Evolutionary conservation across 768 basidiomycete species (phyloP).

Genomic region (Rhizopogon vesiculosus): DNA sequence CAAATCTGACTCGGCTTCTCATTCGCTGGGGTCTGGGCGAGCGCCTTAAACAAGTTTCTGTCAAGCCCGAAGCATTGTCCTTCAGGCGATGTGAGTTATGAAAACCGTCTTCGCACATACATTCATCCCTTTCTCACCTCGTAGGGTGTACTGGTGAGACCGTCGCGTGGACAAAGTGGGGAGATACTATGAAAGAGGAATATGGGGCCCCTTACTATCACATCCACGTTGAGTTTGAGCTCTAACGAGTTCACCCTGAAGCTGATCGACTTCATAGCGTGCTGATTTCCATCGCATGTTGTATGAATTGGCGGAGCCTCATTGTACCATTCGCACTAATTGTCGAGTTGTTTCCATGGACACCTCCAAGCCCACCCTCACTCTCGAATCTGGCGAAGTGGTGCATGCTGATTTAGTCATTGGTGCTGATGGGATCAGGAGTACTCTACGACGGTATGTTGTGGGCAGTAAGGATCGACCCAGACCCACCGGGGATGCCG

Average conservation of each 20-base stretch:
- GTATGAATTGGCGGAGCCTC: constrained; percentile 30
- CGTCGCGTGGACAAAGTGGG: constrained; percentile 33
- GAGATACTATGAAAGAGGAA: constrained; percentile 23
- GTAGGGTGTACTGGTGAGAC: constrained; percentile 31
- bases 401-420: constrained; percentile 40
- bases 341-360: constrained; percentile 33
- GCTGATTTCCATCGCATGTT: constrained; percentile 44
- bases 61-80: constrained; percentile 34
- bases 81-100: constrained; percentile 38
- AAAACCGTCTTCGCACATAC: not conserved
- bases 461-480: constrained; percentile 43
- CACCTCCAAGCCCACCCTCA: constrained; percentile 28
- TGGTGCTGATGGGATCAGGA: constrained; percentile 52
- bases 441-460: constrained; percentile 40
- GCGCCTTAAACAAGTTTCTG: constrained; percentile 31
- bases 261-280: constrained; percentile 18
- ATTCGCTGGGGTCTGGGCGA: constrained; percentile 47
- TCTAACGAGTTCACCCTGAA: not conserved
- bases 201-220: constrained; percentile 30
- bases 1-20: constrained; percentile 40
- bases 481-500: constrained; percentile 57
- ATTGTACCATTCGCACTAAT: constrained; percentile 31
- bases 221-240: constrained; percentile 26
- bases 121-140: no score
- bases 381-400: constrained; percentile 38